Evolutionary conservation across 164 flowering plant genomes (phyloP).

Genomic region (Santalum album): DNA sequence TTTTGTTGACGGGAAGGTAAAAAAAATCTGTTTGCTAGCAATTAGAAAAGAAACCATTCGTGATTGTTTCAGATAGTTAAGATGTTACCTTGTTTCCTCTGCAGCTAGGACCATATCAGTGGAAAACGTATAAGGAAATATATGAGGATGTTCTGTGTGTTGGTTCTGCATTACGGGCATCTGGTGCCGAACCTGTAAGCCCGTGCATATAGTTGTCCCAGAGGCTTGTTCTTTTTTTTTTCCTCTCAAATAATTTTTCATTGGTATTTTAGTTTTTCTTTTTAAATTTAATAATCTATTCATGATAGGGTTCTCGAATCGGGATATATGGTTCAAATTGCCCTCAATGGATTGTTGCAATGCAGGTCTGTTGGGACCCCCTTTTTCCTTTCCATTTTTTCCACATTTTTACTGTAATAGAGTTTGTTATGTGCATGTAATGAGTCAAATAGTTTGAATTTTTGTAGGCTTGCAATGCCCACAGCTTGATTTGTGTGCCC

Average conservation of each 20-base stretch:
- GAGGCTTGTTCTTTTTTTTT: background rate
- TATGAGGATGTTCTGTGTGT: slow-evolving; percentile 65
- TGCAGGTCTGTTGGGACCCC: slow-evolving; percentile 57
- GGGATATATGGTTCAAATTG: slow-evolving; percentile 94
- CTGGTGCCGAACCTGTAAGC: slow-evolving; percentile 83
- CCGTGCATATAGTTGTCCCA: background rate
- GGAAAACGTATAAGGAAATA: slow-evolving; percentile 86
- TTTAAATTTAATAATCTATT: background rate
- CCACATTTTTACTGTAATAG: background rate
- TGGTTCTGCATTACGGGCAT: slow-evolving; percentile 71
- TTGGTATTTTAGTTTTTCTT: background rate
- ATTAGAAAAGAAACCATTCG: background rate
- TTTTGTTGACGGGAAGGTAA: slow-evolving; percentile 59
- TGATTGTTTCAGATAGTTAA: background rate
- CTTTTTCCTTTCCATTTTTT: background rate
- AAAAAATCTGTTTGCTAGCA: background rate
- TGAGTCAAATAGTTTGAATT: background rate
- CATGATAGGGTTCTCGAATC: slow-evolving; percentile 56
- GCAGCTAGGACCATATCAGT: slow-evolving; percentile 70
- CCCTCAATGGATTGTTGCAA: slow-evolving; percentile 89
- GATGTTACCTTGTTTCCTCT: slow-evolving; percentile 8
- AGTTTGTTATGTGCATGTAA: background rate
- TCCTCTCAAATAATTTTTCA: no score
- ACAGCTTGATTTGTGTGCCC: slow-evolving; percentile 83
- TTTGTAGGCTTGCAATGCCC: slow-evolving; percentile 75